phyloP scores from a whole-genome alignment of 441 rosid genomes.

The Jatropha podagrica region DNA sequence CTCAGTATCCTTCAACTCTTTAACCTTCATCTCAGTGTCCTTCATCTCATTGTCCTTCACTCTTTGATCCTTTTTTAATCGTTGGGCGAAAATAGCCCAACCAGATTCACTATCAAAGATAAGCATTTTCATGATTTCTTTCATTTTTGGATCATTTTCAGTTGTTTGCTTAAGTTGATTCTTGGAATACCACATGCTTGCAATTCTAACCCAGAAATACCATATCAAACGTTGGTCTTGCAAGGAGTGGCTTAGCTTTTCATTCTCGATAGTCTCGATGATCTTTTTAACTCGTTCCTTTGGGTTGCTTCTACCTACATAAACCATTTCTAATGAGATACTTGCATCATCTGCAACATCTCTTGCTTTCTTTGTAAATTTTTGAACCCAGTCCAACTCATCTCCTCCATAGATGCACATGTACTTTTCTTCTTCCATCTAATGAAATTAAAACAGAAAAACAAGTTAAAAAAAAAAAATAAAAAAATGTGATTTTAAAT shows the following conservation, averaged over 20 bases:
- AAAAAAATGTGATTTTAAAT: too few relatives aligned
- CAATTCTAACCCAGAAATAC: constrained; percentile 74
- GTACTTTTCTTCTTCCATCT: constrained; percentile 56
- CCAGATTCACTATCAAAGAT: constrained; percentile 55
- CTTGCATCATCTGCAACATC: constrained; percentile 43
- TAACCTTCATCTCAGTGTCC: too few relatives aligned
- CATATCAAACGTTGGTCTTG: constrained; percentile 41
- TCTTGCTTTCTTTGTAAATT: constrained; percentile 41
- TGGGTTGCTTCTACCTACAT: constrained; percentile 69
- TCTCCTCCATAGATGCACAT: constrained; percentile 80
- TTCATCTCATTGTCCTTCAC: too few relatives aligned
- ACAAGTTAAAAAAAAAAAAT: too few relatives aligned
- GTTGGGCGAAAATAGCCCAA: constrained; percentile 54
- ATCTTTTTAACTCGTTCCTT: constrained; percentile 27
- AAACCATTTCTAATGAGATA: constrained; percentile 55
- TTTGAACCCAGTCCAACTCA: constrained; percentile 69
- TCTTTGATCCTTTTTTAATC: too few relatives aligned
- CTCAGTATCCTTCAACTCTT: constrained; percentile 10
- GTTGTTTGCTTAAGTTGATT: constrained; percentile 27
- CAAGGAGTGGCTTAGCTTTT: constrained; percentile 44
- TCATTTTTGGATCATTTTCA: constrained; percentile 45
- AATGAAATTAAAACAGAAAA: constrained; percentile 1
- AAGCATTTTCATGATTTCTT: constrained; percentile 51
- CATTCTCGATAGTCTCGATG: constrained; percentile 26
- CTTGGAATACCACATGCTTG: constrained; percentile 72